A percentile compares a stretch with the other conserved stretches of the same genome.
phyloP scores from a whole-genome alignment of 164 flowering plant species.

The Buxus sempervirens region DNA sequence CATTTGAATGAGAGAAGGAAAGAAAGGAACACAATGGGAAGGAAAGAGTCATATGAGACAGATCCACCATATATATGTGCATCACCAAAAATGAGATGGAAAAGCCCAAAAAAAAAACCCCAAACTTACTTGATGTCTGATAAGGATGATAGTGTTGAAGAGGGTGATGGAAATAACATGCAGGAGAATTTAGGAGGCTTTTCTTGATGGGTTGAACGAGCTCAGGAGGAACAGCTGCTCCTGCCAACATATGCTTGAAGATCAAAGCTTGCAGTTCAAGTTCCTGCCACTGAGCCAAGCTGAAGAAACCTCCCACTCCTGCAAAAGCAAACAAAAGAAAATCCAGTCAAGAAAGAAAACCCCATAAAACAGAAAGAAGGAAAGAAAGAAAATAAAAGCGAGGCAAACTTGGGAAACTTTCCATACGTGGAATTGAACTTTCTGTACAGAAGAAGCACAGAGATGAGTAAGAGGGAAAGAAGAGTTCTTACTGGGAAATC shows the following conservation, averaged over 20 bases:
- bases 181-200: constrained; percentile 37
- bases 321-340: not conserved
- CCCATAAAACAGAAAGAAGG: constrained; percentile 8
- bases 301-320: constrained; percentile 53
- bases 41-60: not conserved
- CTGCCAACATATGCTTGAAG: constrained; percentile 77
- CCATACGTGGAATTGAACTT: not conserved
- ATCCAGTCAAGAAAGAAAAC: constrained; percentile 4
- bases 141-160: constrained; percentile 39
- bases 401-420: constrained; percentile 2
- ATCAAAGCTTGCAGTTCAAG: constrained; percentile 89
- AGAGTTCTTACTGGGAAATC: constrained; percentile 39
- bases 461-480: not conserved
- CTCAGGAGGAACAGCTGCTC: constrained; percentile 74
- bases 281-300: constrained; percentile 85
- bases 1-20: not conserved
- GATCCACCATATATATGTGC: not conserved
- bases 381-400: not conserved
- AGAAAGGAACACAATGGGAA: no score
- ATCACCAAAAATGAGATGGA: not conserved
- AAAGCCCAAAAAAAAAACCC: not conserved
- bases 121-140: constrained; percentile 56
- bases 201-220: constrained; percentile 72
- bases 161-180: constrained; percentile 37
- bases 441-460: not conserved